phyloP scores from a whole-genome alignment of 2,329 filamentous ascomycete genomes.

The Fusarium sambucinum region DNA sequence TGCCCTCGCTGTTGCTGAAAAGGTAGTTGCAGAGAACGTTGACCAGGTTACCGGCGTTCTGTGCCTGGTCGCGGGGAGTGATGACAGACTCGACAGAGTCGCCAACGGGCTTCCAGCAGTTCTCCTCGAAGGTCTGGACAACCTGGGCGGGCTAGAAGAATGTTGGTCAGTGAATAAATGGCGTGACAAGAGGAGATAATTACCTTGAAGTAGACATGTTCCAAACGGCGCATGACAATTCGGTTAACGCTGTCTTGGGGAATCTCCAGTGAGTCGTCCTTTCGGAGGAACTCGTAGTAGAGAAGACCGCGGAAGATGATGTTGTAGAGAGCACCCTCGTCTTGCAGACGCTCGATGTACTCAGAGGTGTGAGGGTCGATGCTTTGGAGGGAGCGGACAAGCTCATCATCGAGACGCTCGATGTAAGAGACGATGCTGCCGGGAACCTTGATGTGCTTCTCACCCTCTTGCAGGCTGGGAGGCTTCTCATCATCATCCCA shows the following conservation, averaged over 20 bases:
- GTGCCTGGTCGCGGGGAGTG: slow-evolving; percentile 76
- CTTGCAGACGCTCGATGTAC: slow-evolving; percentile 94
- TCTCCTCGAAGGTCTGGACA: slow-evolving; percentile 92
- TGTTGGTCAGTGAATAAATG: slow-evolving; percentile 15
- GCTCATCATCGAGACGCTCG: slow-evolving; percentile 95
- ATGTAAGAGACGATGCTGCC: slow-evolving; percentile 95
- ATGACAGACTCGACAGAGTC: slow-evolving; percentile 78
- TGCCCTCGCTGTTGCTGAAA: slow-evolving; percentile 93
- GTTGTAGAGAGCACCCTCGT: slow-evolving; percentile 91
- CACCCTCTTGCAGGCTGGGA: slow-evolving; percentile 76
- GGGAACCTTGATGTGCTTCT: slow-evolving; percentile 89
- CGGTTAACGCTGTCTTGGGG: slow-evolving; percentile 92
- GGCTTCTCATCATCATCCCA: slow-evolving; percentile 99
- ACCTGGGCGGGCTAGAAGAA: slow-evolving; percentile 81
- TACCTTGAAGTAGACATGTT: slow-evolving; percentile 99
- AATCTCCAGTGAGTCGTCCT: slow-evolving; percentile 76
- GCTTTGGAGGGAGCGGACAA: slow-evolving; percentile 94
- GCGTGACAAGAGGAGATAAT: slow-evolving; percentile 34
- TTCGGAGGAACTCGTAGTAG: slow-evolving; percentile 86
- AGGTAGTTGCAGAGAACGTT: slow-evolving; percentile 93
- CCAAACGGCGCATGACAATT: slow-evolving; percentile 90
- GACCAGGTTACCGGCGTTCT: slow-evolving; percentile 81
- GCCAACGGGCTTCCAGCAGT: slow-evolving; percentile 87
- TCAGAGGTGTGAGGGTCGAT: slow-evolving; percentile 99
- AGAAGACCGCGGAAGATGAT: slow-evolving; percentile 88